These are phyloP conservation scores for Cryptococcus amylolentus DNA, from an alignment of 1,284 basidiomycete genomes.

Conservation along the genomic window DNA sequence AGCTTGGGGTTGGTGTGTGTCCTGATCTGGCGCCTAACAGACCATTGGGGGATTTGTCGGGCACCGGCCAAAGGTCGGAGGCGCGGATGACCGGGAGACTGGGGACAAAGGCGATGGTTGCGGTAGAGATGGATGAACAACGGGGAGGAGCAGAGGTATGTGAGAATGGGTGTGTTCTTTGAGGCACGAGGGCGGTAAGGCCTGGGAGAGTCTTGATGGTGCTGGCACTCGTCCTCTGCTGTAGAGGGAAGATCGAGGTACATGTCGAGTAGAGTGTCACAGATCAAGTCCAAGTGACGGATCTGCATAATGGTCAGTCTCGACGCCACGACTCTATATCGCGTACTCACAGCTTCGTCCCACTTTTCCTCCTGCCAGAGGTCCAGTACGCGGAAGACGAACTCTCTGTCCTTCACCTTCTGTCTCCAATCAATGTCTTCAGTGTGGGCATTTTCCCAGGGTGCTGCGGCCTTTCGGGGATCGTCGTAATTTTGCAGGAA, in stretches of 20 bases:
- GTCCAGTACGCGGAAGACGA: constrained; percentile 24
- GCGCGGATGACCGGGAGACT: not conserved
- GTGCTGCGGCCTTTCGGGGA: constrained; percentile 24
- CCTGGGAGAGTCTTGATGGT: no score
- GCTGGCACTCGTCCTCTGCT: not conserved
- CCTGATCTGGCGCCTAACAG: constrained; percentile 5
- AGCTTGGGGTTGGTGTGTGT: constrained; percentile 19
- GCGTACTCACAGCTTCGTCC: constrained; percentile 22
- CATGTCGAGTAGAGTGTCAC: constrained; percentile 26
- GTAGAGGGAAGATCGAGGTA: constrained; percentile 32
- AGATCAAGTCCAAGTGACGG: constrained; percentile 23
- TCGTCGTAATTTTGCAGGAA: constrained; percentile 34
- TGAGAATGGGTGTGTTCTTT: constrained; percentile 7
- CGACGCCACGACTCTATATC: not conserved
- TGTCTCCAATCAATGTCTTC: constrained; percentile 27
- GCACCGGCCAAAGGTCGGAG: not conserved
- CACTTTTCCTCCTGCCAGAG: constrained; percentile 19
- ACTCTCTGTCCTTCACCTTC: constrained; percentile 27
- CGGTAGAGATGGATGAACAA: constrained; percentile 25
- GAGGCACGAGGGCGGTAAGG: not conserved
- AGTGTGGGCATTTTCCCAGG: not conserved
- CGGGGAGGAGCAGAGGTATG: constrained; percentile 18
- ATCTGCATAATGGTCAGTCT: constrained; percentile 1
- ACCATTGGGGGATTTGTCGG: not conserved
- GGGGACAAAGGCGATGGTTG: constrained; percentile 7